These are phyloP conservation scores for Alloteropsis semialata DNA, from an alignment of 176 grass and related monocot species.

Conservation along the genomic window DNA sequence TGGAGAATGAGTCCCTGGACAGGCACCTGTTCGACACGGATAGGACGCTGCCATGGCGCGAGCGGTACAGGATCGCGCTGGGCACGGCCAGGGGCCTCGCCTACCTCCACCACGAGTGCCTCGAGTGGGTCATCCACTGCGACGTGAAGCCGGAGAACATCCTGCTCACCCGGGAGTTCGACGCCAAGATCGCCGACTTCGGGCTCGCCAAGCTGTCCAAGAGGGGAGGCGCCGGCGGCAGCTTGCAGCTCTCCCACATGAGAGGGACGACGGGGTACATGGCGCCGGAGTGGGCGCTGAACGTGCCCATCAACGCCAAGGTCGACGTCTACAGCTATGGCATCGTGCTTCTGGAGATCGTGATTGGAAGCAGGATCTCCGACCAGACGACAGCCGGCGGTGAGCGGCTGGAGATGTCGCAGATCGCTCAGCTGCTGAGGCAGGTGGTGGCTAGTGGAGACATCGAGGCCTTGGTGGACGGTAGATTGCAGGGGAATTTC, in stretches of 20 bases:
- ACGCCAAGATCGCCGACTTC: constrained; percentile 72
- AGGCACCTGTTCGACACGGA: constrained; percentile 49
- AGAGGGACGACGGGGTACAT: constrained; percentile 18
- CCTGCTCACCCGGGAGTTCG: constrained; percentile 52
- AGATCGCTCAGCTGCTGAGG: constrained; percentile 15
- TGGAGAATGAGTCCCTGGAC: constrained; percentile 65
- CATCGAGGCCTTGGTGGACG: constrained; percentile 26
- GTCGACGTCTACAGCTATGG: constrained; percentile 20
- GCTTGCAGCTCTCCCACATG: not conserved
- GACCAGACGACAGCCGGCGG: not conserved
- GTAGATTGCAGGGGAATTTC: constrained; percentile 19
- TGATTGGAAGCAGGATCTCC: not conserved
- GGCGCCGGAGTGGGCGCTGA: constrained; percentile 20
- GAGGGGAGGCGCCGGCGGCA: not conserved
- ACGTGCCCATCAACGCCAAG: not conserved
- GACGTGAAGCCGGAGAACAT: constrained; percentile 85
- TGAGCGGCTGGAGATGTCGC: not conserved
- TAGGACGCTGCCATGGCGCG: no score
- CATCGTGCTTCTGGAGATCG: not conserved
- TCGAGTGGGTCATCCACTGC: constrained; percentile 82
- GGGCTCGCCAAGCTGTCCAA: constrained; percentile 59
- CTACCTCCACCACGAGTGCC: constrained; percentile 77
- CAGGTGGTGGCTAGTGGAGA: constrained; percentile 16
- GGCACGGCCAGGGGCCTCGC: constrained; percentile 58
- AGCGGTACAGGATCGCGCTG: constrained; percentile 57